phyloP scores from a whole-genome alignment of 2,329 filamentous ascomycete species.

The Botrytis squamosa region DNA sequence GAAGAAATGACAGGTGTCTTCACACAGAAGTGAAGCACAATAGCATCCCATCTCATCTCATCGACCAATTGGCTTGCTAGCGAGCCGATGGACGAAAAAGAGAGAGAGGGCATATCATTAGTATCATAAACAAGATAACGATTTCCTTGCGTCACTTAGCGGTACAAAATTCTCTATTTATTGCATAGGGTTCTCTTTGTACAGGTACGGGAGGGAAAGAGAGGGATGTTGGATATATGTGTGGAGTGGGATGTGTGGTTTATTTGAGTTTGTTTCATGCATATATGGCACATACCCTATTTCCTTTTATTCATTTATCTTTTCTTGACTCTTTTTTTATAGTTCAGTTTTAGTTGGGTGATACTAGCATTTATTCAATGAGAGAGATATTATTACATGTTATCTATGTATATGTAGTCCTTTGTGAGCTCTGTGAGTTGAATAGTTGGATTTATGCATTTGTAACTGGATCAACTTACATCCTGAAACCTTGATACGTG shows the following conservation, averaged over 20 bases:
- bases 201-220: neutral
- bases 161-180: slow-evolving; percentile 8
- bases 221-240: neutral
- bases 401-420: neutral
- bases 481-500: neutral
- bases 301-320: neutral
- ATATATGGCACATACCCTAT: slow-evolving; percentile 12
- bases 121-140: slow-evolving; percentile 13
- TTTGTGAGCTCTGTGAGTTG: neutral
- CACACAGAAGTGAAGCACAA: slow-evolving; percentile 4
- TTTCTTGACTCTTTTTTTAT: neutral
- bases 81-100: neutral
- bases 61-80: slow-evolving; percentile 8
- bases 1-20: neutral
- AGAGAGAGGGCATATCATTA: neutral
- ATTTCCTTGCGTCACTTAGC: slow-evolving; percentile 17
- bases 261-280: neutral
- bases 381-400: neutral
- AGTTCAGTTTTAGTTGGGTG: neutral
- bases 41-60: neutral
- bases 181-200: slow-evolving; percentile 2
- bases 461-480: neutral
- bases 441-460: neutral
- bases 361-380: neutral
- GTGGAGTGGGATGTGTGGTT: neutral